phyloP scores from a whole-genome alignment of 1,284 basidiomycete species.

The Pyrrhoderma noxium region DNA sequence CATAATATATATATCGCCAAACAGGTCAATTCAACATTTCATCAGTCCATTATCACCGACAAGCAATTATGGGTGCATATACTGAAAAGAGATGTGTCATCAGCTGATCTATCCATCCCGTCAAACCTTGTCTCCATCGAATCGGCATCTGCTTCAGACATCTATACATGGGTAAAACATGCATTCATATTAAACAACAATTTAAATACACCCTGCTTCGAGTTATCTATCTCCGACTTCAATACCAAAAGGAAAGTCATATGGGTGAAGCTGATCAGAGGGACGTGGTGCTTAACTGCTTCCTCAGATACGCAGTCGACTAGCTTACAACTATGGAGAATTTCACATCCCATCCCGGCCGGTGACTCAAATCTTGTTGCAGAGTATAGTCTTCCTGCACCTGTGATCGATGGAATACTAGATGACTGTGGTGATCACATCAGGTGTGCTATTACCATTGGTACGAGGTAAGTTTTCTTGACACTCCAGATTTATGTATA shows the following conservation, averaged over 20 bases:
- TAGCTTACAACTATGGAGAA: no score
- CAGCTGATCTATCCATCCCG: background rate
- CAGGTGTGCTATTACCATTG: background rate
- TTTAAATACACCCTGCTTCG: background rate
- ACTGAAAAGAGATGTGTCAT: background rate
- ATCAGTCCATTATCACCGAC: background rate
- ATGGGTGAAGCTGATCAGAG: slow-evolving; percentile 8
- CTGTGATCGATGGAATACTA: slow-evolving; percentile 6
- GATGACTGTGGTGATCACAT: background rate
- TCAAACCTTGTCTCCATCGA: background rate
- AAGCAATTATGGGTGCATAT: slow-evolving; percentile 1
- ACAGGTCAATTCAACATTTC: no score
- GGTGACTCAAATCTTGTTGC: background rate
- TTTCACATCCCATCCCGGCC: background rate
- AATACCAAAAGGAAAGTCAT: background rate
- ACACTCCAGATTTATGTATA: no score
- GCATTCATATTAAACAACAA: background rate
- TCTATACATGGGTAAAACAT: slow-evolving; percentile 2
- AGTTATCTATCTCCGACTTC: background rate
- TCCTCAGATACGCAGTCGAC: background rate
- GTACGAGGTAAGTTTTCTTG: slow-evolving; percentile 3
- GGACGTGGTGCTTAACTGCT: slow-evolving; percentile 5
- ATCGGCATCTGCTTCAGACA: background rate
- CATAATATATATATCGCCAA: no score
- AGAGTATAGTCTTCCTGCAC: background rate